Percentiles rank a stretch among this genome's conserved stretches.
Evolutionary conservation across 129 eudicot species (phyloP).

Genomic region (Tagetes patula): DNA sequence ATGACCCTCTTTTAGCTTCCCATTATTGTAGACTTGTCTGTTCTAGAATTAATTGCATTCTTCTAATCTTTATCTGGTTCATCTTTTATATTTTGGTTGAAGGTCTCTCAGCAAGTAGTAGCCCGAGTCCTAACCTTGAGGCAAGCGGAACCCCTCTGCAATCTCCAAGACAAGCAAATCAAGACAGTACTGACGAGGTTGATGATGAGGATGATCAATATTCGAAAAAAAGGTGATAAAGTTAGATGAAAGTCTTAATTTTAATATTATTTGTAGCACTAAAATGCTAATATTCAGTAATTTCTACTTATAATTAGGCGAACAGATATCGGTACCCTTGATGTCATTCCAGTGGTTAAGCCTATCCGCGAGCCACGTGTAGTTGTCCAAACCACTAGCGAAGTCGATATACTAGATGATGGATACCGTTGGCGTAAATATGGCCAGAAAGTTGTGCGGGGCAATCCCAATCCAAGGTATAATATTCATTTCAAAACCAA

Average conservation of each 20-base stretch:
- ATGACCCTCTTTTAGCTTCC: background rate
- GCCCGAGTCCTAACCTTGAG: slow-evolving; percentile 48
- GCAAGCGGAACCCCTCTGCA: slow-evolving; percentile 54
- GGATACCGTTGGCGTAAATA: slow-evolving; percentile 98
- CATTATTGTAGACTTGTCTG: slow-evolving; percentile 6
- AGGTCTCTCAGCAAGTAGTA: slow-evolving; percentile 45
- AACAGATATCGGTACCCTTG: slow-evolving; percentile 59
- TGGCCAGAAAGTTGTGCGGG: slow-evolving; percentile 98
- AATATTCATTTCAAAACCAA: slow-evolving; percentile 19
- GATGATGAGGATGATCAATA: slow-evolving; percentile 79
- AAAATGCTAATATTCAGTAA: slow-evolving; percentile 23
- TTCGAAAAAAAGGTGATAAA: slow-evolving; percentile 64
- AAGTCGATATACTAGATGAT: slow-evolving; percentile 97
- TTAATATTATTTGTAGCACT: slow-evolving; percentile 9
- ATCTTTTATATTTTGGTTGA: slow-evolving; percentile 6
- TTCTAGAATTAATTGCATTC: background rate
- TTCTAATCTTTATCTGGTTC: slow-evolving; percentile 17
- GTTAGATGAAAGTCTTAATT: background rate
- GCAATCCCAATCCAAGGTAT: slow-evolving; percentile 98
- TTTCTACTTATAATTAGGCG: slow-evolving; percentile 47
- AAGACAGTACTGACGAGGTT: slow-evolving; percentile 56
- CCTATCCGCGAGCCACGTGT: slow-evolving; percentile 98
- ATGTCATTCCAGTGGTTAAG: slow-evolving; percentile 76
- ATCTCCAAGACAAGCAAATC: slow-evolving; percentile 65
- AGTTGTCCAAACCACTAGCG: slow-evolving; percentile 97